Percentiles rank a stretch among this genome's conserved stretches.
phyloP scores from a whole-genome alignment of 2,329 filamentous ascomycete genomes.

The Aspergillus piperis region DNA sequence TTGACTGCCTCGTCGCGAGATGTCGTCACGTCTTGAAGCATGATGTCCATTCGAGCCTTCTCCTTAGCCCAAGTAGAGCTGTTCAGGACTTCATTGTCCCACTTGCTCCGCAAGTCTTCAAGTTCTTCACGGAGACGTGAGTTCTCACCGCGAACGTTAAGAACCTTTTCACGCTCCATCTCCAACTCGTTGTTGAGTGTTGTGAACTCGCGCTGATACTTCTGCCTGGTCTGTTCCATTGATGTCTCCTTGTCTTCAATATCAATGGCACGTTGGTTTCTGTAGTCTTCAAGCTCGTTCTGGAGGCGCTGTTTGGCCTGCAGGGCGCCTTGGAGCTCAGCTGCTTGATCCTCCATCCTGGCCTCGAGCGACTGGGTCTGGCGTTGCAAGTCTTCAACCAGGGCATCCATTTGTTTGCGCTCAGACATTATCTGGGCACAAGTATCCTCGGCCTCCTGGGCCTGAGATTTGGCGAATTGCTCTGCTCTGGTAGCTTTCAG shows the following conservation, averaged over 20 bases:
- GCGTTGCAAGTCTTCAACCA: constrained; percentile 85
- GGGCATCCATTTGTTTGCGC: constrained; percentile 82
- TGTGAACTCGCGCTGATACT: constrained; percentile 92
- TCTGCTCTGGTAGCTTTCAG: constrained; percentile 89
- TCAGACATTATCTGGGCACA: constrained; percentile 90
- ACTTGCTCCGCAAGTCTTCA: constrained; percentile 90
- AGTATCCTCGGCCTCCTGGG: constrained; percentile 86
- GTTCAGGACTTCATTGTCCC: constrained; percentile 97
- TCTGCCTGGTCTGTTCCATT: constrained; percentile 95
- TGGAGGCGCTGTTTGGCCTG: constrained; percentile 94
- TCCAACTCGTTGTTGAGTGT: constrained; percentile 90
- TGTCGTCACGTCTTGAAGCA: constrained; percentile 80
- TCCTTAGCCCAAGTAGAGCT: constrained; percentile 98
- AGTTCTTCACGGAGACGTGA: constrained; percentile 89
- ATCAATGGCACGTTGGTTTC: constrained; percentile 90
- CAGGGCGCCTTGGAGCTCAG: constrained; percentile 79
- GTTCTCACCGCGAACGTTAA: constrained; percentile 82
- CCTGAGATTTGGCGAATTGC: constrained; percentile 88
- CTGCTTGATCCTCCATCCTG: constrained; percentile 84
- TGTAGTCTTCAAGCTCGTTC: constrained; percentile 96
- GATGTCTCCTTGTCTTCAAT: constrained; percentile 95
- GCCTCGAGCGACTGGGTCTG: constrained; percentile 89
- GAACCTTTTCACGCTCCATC: constrained; percentile 83
- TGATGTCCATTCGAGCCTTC: constrained; percentile 87
- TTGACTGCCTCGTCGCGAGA: constrained; percentile 92